A percentile compares a stretch with the other conserved stretches of the same genome.
phyloP scores from a whole-genome alignment of 192 early-diverging fungal species.

The Rhizophagus prolifer region DNA sequence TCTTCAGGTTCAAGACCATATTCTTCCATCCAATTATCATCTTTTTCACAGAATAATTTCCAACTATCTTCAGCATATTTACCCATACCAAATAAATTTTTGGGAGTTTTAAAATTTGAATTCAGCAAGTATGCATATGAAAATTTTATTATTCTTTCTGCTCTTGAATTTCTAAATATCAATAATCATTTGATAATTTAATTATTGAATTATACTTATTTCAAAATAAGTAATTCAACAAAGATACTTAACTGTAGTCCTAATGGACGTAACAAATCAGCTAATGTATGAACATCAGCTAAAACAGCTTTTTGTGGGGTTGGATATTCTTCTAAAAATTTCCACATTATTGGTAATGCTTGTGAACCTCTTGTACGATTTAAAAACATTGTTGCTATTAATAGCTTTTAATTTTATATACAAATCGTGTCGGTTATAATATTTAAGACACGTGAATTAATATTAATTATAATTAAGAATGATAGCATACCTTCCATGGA shows the following conservation, averaged over 20 bases:
- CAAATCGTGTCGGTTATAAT: not conserved
- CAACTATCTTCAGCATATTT: constrained; percentile 33
- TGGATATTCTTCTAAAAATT: constrained; percentile 29
- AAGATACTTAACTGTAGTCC: constrained; percentile 27
- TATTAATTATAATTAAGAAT: not conserved
- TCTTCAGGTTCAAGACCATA: constrained; percentile 19
- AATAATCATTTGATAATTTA: not conserved
- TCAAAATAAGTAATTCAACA: not conserved
- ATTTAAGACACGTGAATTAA: not conserved
- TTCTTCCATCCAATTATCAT: constrained; percentile 22
- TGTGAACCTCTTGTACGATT: constrained; percentile 17
- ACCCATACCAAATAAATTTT: constrained; percentile 29
- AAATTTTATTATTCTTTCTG: constrained; percentile 25
- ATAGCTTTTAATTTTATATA: constrained; percentile 4
- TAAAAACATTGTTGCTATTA: constrained; percentile 28
- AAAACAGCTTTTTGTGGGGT: constrained; percentile 15
- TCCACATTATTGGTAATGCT: constrained; percentile 27
- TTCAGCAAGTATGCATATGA: constrained; percentile 16
- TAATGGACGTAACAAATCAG: constrained; percentile 19
- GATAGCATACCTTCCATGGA: constrained; percentile 24
- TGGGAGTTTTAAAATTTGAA: constrained; percentile 17
- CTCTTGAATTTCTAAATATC: constrained; percentile 16
- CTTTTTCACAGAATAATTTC: constrained; percentile 25
- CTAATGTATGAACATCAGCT: constrained; percentile 8
- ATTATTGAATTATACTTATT: not conserved